These are phyloP conservation scores for Aspergillus quadrilineatus DNA, from an alignment of 2,329 filamentous ascomycete species.

Conservation along the genomic window DNA sequence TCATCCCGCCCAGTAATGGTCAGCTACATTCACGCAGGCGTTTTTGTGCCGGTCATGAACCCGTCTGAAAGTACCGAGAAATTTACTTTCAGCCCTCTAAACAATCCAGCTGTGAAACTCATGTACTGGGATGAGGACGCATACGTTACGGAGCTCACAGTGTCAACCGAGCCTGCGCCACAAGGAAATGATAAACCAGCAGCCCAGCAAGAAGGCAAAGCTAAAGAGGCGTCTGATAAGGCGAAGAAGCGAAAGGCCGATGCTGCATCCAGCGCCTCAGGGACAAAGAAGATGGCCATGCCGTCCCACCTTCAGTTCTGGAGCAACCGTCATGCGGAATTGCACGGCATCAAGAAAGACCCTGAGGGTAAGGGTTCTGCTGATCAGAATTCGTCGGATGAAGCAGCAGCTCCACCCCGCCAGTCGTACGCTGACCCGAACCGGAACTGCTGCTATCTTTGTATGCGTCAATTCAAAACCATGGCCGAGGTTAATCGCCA, in stretches of 20 bases:
- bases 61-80: constrained; percentile 57
- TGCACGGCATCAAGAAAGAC: constrained; percentile 54
- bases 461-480: constrained; percentile 58
- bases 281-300: constrained; percentile 50
- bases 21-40: constrained; percentile 78
- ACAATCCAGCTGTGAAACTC: constrained; percentile 65
- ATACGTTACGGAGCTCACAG: constrained; percentile 65
- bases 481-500: constrained; percentile 58
- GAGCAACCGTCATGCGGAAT: constrained; percentile 68
- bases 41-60: constrained; percentile 73
- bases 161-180: constrained; percentile 53
- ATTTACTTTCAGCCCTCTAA: constrained; percentile 69
- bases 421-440: constrained; percentile 62
- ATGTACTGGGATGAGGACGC: constrained; percentile 75
- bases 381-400: constrained; percentile 20
- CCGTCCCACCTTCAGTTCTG: constrained; percentile 69
- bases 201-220: constrained; percentile 26
- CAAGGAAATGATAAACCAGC: constrained; percentile 23
- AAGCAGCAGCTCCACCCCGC: constrained; percentile 38
- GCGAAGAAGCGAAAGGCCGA: constrained; percentile 50
- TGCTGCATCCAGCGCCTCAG: constrained; percentile 30
- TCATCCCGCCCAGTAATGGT: constrained; percentile 69
- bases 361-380: constrained; percentile 24
- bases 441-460: constrained; percentile 62
- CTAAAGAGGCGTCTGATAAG: constrained; percentile 44